A percentile compares a stretch with the other conserved stretches of the same genome.
Conservation (phyloP, 1,139 yeast genomes). For the Meyerozyma elateridarum region DNA sequence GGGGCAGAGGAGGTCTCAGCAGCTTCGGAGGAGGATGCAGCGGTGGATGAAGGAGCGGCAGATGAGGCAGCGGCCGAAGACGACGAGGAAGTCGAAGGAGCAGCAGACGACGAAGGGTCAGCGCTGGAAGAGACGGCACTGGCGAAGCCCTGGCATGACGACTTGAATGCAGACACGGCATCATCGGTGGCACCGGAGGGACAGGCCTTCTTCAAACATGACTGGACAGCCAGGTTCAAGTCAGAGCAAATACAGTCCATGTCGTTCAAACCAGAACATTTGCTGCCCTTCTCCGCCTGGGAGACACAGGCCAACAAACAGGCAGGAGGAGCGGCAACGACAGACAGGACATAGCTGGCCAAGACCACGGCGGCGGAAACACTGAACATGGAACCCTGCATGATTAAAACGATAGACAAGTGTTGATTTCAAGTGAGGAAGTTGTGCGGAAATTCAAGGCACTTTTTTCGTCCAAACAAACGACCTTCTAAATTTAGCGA, state of each 20-base stretch:
- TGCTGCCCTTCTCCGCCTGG: conserved; percentile 52
- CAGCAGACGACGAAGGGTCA: conserved; percentile 8
- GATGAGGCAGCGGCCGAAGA: conserved; percentile 22
- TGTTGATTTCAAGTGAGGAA: neutral
- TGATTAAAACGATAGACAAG: conserved; percentile 3
- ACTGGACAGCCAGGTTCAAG: conserved; percentile 45
- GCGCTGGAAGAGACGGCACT: conserved; percentile 11
- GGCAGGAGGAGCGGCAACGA: conserved; percentile 79
- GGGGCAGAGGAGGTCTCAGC: conserved; percentile 9
- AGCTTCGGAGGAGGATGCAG: conserved; percentile 25
- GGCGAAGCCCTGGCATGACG: conserved; percentile 44
- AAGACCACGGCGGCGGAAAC: conserved; percentile 47
- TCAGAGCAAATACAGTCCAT: conserved; percentile 61
- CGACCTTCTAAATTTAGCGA: conserved; percentile 3
- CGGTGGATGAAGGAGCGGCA: conserved; percentile 24
- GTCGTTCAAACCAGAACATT: conserved; percentile 56
- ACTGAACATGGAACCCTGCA: conserved; percentile 18
- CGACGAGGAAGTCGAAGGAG: conserved; percentile 19
- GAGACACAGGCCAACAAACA: conserved; percentile 86
- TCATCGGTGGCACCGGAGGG: conserved; percentile 54
- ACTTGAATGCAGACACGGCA: conserved; percentile 55
- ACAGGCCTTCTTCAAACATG: conserved; percentile 62
- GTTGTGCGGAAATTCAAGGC: neutral
- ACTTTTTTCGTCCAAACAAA: conserved; percentile 4
- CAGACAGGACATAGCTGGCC: conserved; percentile 45